Conservation (phyloP, 2,329 filamentous ascomycete species). For the Aspergillus ruber region DNA sequence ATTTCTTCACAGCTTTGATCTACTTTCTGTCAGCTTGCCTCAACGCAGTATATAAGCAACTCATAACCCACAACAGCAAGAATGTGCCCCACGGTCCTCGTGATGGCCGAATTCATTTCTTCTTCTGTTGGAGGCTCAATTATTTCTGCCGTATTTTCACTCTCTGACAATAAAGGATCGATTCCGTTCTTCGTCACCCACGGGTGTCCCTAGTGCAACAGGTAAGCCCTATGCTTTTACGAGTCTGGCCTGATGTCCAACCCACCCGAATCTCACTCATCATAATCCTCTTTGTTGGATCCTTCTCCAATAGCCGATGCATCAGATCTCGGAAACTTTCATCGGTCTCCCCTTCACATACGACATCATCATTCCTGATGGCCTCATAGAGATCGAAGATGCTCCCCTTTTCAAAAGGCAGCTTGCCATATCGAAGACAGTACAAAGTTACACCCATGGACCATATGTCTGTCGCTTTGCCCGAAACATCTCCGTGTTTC, state of each 20-base stretch:
- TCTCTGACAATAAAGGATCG: conserved; percentile 70
- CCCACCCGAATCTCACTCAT: conserved; percentile 77
- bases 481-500: conserved; percentile 80
- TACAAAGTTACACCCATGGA: conserved; percentile 96
- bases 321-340: conserved; percentile 70
- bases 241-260: conserved; percentile 4
- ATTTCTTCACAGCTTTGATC: conserved; percentile 87
- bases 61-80: conserved; percentile 62
- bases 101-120: conserved; percentile 86
- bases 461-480: conserved; percentile 91
- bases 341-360: conserved; percentile 58
- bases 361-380: conserved; percentile 65
- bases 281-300: conserved; percentile 72
- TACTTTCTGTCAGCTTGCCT: conserved; percentile 26
- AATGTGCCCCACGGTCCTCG: conserved; percentile 78
- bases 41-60: background rate
- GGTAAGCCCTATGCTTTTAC: background rate
- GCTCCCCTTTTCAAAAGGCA: conserved; percentile 75
- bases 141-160: conserved; percentile 78
- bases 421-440: conserved; percentile 78
- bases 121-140: conserved; percentile 81
- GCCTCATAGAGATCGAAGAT: conserved; percentile 85
- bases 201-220: conserved; percentile 62
- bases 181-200: conserved; percentile 82
- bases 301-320: conserved; percentile 68